Evolutionary conservation across 345 rosid species (phyloP).

Genomic region (Salix viminalis): DNA sequence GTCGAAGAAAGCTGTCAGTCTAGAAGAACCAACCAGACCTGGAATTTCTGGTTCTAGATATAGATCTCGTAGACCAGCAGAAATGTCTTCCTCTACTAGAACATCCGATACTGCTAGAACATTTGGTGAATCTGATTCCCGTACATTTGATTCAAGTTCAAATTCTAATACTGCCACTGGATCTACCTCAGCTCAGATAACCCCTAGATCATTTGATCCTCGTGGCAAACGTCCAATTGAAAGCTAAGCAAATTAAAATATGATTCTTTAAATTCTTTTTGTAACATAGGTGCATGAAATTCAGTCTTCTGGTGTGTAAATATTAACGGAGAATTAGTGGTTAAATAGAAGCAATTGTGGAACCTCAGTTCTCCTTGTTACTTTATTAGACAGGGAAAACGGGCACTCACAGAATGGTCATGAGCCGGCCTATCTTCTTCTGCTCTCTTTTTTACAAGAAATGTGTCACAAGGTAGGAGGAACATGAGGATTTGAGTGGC

Average conservation of each 20-base stretch:
- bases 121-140: conserved; percentile 31
- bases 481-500: not conserved
- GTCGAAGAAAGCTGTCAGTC: conserved; percentile 46
- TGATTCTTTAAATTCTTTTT: not conserved
- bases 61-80: conserved; percentile 48
- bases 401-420: not conserved
- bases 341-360: not conserved
- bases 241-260: not conserved
- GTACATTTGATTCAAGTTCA: conserved; percentile 45
- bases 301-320: not conserved
- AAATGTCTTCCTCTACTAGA: conserved; percentile 35
- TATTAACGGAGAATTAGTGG: not conserved
- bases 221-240: conserved; percentile 21
- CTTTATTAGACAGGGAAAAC: not conserved
- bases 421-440: no score
- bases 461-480: not conserved
- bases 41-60: conserved; percentile 64
- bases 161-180: conserved; percentile 33
- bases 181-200: conserved; percentile 30
- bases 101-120: conserved; percentile 29
- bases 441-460: no score
- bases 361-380: not conserved
- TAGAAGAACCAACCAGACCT: conserved; percentile 67
- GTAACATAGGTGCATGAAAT: not conserved
- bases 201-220: conserved; percentile 16